Evolutionary conservation across 2,329 filamentous ascomycete species (phyloP).

Genomic region (Apiospora aurea): DNA sequence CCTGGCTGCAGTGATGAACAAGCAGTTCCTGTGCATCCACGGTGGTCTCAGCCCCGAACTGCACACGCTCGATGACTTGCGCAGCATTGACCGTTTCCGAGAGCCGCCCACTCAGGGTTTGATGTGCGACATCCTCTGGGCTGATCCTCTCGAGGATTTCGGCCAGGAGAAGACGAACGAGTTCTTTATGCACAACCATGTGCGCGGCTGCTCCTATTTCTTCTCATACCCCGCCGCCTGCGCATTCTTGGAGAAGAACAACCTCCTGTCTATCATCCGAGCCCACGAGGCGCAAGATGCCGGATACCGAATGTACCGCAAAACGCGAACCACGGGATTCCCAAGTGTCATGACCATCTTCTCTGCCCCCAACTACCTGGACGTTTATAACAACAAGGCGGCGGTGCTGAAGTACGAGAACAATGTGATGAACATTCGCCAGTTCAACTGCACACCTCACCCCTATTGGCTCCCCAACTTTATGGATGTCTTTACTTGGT

Average conservation of each 20-base stretch:
- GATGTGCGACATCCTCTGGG: constrained; percentile 99
- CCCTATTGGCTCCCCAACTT: constrained; percentile 99
- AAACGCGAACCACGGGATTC: constrained; percentile 97
- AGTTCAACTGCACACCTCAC: constrained; percentile 99
- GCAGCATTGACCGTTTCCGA: constrained; percentile 95
- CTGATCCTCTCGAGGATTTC: constrained; percentile 96
- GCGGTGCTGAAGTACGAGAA: constrained; percentile 99
- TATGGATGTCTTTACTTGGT: constrained; percentile 99
- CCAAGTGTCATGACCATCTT: constrained; percentile 99
- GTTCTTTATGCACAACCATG: constrained; percentile 97
- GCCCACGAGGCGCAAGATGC: constrained; percentile 99
- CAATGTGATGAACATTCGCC: constrained; percentile 99
- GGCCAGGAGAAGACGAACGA: constrained; percentile 98
- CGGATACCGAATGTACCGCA: constrained; percentile 98
- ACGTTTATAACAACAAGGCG: constrained; percentile 99
- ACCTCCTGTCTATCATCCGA: constrained; percentile 93
- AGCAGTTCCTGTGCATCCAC: constrained; percentile 98
- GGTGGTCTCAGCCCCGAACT: constrained; percentile 95
- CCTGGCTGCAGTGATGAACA: constrained; percentile 98
- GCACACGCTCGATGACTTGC: constrained; percentile 93
- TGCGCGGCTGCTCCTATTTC: constrained; percentile 98
- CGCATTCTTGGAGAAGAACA: constrained; percentile 98
- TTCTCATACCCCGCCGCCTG: constrained; percentile 98
- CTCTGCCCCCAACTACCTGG: constrained; percentile 97
- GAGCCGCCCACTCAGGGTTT: constrained; percentile 96